Evolutionary conservation across 441 rosid species (phyloP).

Genomic region (Corymbia calophylla): DNA sequence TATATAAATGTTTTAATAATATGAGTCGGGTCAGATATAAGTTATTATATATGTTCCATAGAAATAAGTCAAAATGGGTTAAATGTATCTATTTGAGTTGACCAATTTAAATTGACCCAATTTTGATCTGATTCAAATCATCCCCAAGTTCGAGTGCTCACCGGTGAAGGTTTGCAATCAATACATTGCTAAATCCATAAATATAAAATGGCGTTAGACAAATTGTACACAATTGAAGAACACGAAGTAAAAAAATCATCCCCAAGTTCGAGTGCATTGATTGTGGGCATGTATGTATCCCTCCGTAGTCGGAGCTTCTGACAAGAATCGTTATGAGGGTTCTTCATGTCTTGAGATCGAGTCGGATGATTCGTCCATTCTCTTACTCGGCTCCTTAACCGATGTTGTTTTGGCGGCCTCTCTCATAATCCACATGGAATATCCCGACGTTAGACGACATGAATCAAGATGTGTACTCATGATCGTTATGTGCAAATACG

Average conservation of each 20-base stretch:
- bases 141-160: not conserved
- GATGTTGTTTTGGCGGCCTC: not conserved
- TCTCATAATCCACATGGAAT: not conserved
- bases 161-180: not conserved
- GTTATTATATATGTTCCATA: not conserved
- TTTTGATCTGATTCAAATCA: not conserved
- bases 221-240: not conserved
- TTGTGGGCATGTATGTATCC: not conserved
- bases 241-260: not conserved
- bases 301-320: not conserved
- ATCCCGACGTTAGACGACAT: not conserved
- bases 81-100: no score
- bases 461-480: not conserved
- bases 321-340: not conserved
- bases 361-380: not conserved
- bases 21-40: not conserved
- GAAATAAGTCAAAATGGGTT: not conserved
- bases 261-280: no score
- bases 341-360: not conserved
- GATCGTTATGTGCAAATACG: not conserved
- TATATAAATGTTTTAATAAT: no score
- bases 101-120: no score
- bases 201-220: not conserved
- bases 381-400: not conserved
- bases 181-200: not conserved